Percentiles rank a stretch among this genome's conserved stretches.
Evolutionary conservation across 768 basidiomycete genomes (phyloP).

Genomic region (Boletus rufocinnamomeus): DNA sequence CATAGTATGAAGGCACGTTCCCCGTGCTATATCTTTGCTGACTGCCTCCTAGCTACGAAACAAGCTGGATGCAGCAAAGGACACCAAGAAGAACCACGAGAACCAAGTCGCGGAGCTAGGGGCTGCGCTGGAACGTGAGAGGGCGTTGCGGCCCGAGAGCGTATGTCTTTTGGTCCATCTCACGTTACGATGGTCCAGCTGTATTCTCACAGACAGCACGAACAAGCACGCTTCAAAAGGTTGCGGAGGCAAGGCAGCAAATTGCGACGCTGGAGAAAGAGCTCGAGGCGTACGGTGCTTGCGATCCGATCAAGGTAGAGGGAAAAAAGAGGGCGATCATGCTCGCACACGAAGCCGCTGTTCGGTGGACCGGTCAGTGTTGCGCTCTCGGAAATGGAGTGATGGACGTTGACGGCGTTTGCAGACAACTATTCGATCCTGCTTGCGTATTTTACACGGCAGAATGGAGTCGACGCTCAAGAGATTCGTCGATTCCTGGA

Average conservation of each 20-base stretch:
- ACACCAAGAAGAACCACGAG: slow-evolving; percentile 43
- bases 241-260: slow-evolving; percentile 50
- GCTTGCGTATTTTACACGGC: slow-evolving; percentile 64
- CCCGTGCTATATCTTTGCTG: neutral
- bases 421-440: slow-evolving; percentile 73
- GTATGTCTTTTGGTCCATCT: slow-evolving; percentile 37
- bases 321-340: slow-evolving; percentile 70
- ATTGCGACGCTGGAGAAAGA: slow-evolving; percentile 61
- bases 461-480: slow-evolving; percentile 54
- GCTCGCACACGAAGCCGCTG: slow-evolving; percentile 79
- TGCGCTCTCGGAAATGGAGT: neutral
- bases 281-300: slow-evolving; percentile 75
- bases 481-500: slow-evolving; percentile 70
- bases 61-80: slow-evolving; percentile 52
- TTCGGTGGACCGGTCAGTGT: slow-evolving; percentile 84
- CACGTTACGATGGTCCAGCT: neutral
- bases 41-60: slow-evolving; percentile 52
- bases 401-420: slow-evolving; percentile 1
- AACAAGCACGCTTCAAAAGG: slow-evolving; percentile 48
- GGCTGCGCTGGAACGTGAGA: slow-evolving; percentile 51
- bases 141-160: slow-evolving; percentile 54
- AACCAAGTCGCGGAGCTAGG: slow-evolving; percentile 53
- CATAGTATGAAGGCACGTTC: slow-evolving; percentile 46
- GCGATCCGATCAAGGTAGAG: slow-evolving; percentile 81
- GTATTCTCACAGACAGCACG: slow-evolving; percentile 53